Evolutionary conservation across 345 rosid species (phyloP), one percentile per base, ranked within the genome.

Genomic region (Physaria fendleri): DNA sequence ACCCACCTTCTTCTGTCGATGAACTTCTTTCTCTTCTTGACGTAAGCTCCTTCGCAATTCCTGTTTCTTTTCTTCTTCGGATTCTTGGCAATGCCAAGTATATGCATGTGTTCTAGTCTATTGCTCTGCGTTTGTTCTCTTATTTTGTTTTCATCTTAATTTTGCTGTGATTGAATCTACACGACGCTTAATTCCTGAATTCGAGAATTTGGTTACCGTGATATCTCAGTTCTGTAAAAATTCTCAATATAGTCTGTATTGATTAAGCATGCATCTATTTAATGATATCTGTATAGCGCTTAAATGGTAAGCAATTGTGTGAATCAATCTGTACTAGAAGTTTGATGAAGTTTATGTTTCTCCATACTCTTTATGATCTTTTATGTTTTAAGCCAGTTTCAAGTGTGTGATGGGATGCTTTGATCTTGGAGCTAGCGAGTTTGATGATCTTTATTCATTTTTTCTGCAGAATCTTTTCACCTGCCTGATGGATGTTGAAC

Each of bases 11-110:
- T 27, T 70, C 88, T 2, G 74, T 78, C 18, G 90, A 85, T 7
- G 88, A 81, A 35, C 92, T 93, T 61, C 89, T 93, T 68, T 56
- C 79, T 64, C 84, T 90, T 56, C 95, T 93, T 5, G 91, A 93
- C 30, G 99, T 85, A 64, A 79, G 88, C 74, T n/a, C n/a, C 61
- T 3, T 70, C 51, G 2, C 73, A 21, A 50, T 34, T 54, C 23
- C 4, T 2, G n/a, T 58, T 6, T 56, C 6, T 46, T 3, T 35
- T n/a, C n/a, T n/a, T n/a, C n/a, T n/a, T n/a, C n/a, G n/a, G n/a
- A n/a, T n/a, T n/a, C n/a, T n/a, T n/a, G n/a, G n/a, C n/a, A n/a
- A n/a, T n/a, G n/a, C n/a, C n/a, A n/a, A n/a, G n/a, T n/a, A n/a
- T n/a, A n/a, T n/a, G n/a, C n/a, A n/a, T n/a, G n/a, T n/a, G n/a